Evolutionary conservation across 371 early-diverging fungal species (phyloP).

Genomic region (Lichtheimia ramosa): DNA sequence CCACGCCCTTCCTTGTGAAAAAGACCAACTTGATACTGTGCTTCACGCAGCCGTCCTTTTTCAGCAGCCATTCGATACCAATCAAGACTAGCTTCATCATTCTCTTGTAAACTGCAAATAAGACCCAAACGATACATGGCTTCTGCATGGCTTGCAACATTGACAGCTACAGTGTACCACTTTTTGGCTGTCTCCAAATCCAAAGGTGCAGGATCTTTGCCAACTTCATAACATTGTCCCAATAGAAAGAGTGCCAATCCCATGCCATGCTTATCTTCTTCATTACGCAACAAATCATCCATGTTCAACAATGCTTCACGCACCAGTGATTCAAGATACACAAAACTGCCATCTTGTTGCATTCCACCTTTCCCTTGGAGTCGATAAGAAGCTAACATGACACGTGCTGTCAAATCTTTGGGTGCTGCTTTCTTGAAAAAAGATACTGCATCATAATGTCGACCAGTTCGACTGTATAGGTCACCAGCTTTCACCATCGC

Average conservation of each 20-base stretch:
- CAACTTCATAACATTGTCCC: slow-evolving; percentile 24
- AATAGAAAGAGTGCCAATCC: slow-evolving; percentile 11
- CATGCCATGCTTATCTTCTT: slow-evolving; percentile 5
- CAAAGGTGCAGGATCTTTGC: slow-evolving; percentile 17
- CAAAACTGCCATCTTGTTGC: slow-evolving; percentile 11
- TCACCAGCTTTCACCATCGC: slow-evolving; percentile 19
- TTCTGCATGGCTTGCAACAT: slow-evolving; percentile 5
- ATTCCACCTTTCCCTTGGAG: slow-evolving; percentile 17
- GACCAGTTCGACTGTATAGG: slow-evolving; percentile 10
- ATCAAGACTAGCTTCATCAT: slow-evolving; percentile 16
- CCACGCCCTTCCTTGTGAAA: slow-evolving; percentile 27
- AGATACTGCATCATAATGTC: slow-evolving; percentile 14
- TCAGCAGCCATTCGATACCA: slow-evolving; percentile 37
- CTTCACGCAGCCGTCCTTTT: slow-evolving; percentile 21
- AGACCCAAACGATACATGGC: slow-evolving; percentile 18
- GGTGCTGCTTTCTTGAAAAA: slow-evolving; percentile 13
- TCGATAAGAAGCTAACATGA: slow-evolving; percentile 18
- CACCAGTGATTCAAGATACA: not conserved
- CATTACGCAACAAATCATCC: not conserved
- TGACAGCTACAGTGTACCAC: slow-evolving; percentile 6
- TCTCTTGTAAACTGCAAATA: slow-evolving; percentile 6
- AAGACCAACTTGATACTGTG: slow-evolving; percentile 31
- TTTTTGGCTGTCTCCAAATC: slow-evolving; percentile 13
- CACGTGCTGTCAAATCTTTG: slow-evolving; percentile 8
- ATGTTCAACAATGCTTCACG: not conserved